Evolutionary conservation across 768 basidiomycete species (phyloP), one percentile per base, ranked within the genome.

Genomic region (Termitomyces sp.): DNA sequence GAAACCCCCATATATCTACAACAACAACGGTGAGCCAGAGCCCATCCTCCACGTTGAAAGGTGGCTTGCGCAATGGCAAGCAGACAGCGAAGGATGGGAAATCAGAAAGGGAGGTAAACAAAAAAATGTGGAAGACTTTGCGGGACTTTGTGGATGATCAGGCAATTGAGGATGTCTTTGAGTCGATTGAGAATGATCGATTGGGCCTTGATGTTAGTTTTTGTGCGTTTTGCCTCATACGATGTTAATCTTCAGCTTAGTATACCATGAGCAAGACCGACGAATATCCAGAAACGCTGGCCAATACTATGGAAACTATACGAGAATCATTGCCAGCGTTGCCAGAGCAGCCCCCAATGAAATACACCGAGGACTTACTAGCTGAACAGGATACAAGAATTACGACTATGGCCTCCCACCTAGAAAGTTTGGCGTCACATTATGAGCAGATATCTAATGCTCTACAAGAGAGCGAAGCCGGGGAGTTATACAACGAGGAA

Each of bases 101-200:
- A 65, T 62, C 55, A 38, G 72, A 72, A 65, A 57, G 72, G 62
- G 56, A 66, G 57, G 67, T 66, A 28, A 85, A 87, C 64, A 76
- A 84, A 58, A 77, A 75, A 43, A 78, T 75, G 35, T 93, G 91
- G 91, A 93, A 91, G 77, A 89, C 88, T 0, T 68, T 93, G 36
- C 82, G 92, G 36, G 91, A 93, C 68, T 93, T 94, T 70, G 89
- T 93, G 38, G 89, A 93, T 64, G 92, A 94, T 64, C 79, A 85
- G 33, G 88, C 85, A 7, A 85, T 93, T 40, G 92, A 94, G 55
- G 88, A 90, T 61, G 79, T 85, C 20, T 68, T 88, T 49, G 92
- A 93, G 56, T 78, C 77, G 1, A 82, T 93, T 50, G 92, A 94
- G 65, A 79, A 75, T 57, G 89, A 92, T 57, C 76, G 90, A 50